phyloP scores from a whole-genome alignment of 139 green algal genomes.

The Nannochloris sp. region DNA sequence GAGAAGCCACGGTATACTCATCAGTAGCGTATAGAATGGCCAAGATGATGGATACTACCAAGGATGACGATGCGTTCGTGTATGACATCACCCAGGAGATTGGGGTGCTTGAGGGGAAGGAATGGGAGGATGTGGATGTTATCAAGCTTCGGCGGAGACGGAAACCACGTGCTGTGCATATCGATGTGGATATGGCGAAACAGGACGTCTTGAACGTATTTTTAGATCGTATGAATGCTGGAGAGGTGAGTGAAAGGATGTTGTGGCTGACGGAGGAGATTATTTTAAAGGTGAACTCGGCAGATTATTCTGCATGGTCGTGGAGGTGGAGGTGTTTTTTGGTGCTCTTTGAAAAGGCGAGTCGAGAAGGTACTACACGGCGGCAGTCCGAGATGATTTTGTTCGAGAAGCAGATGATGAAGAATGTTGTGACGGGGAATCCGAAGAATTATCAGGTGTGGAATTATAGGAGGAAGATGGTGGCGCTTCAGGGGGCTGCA shows the following conservation, averaged over 20 bases:
- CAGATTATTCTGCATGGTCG: conserved; percentile 75
- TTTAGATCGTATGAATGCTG: conserved; percentile 23
- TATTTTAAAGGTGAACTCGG: conserved; percentile 52
- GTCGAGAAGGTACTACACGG: conserved; percentile 14
- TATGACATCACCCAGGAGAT: not conserved
- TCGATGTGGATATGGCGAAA: conserved; percentile 40
- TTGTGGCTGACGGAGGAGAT: conserved; percentile 54
- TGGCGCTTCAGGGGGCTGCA: conserved; percentile 25
- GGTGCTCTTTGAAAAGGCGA: conserved; percentile 1
- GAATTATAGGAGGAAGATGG: conserved; percentile 66
- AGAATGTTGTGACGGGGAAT: conserved; percentile 27
- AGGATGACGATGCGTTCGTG: too few relatives aligned
- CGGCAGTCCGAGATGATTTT: conserved; percentile 14
- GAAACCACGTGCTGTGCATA: conserved; percentile 32
- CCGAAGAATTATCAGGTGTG: conserved; percentile 93
- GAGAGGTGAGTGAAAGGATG: conserved; percentile 36
- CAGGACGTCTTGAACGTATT: conserved; percentile 45
- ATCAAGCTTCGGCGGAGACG: conserved; percentile 13
- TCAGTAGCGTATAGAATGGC: conserved; percentile 6
- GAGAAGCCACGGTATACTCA: conserved; percentile 47
- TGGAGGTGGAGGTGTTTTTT: conserved; percentile 44
- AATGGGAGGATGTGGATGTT: conserved; percentile 47
- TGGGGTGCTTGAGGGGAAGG: not conserved
- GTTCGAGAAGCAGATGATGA: conserved; percentile 18
- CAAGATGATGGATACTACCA: too few relatives aligned